Conservation (phyloP, 1,139 yeast genomes). For the Pichia terricola region DNA sequence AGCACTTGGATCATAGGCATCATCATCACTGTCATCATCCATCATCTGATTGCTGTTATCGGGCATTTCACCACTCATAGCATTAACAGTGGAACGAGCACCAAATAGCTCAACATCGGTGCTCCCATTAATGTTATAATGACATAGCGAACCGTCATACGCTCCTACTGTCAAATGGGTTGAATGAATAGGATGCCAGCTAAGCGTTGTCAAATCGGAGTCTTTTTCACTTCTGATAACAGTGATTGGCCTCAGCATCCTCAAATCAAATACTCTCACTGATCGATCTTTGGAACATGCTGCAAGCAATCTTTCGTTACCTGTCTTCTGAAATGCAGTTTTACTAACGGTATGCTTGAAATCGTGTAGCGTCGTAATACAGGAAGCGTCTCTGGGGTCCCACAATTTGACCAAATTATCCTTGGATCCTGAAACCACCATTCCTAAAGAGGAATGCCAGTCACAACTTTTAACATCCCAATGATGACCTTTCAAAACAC, state of each 20-base stretch:
- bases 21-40: not conserved
- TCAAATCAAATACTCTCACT: slow-evolving; percentile 74
- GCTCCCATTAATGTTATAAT: slow-evolving; percentile 59
- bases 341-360: slow-evolving; percentile 88
- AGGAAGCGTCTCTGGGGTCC: slow-evolving; percentile 81
- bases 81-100: too few species aligned
- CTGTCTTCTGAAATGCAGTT: slow-evolving; percentile 58
- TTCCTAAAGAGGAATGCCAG: slow-evolving; percentile 89
- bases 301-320: slow-evolving; percentile 66
- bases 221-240: slow-evolving; percentile 66
- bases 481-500: slow-evolving; percentile 80
- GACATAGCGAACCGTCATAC: slow-evolving; percentile 79
- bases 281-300: slow-evolving; percentile 86
- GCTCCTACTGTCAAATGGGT: slow-evolving; percentile 78
- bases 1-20: not conserved
- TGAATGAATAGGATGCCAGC: slow-evolving; percentile 91
- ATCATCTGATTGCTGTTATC: not conserved
- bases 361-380: slow-evolving; percentile 77
- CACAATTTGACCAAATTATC: slow-evolving; percentile 88
- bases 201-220: slow-evolving; percentile 73
- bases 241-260: slow-evolving; percentile 71
- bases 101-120: slow-evolving; percentile 7
- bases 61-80: not conserved
- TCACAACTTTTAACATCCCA: slow-evolving; percentile 98
- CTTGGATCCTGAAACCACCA: slow-evolving; percentile 81